phyloP scores from a whole-genome alignment of 192 early-diverging fungal species.

The Coemansia aciculifera region DNA sequence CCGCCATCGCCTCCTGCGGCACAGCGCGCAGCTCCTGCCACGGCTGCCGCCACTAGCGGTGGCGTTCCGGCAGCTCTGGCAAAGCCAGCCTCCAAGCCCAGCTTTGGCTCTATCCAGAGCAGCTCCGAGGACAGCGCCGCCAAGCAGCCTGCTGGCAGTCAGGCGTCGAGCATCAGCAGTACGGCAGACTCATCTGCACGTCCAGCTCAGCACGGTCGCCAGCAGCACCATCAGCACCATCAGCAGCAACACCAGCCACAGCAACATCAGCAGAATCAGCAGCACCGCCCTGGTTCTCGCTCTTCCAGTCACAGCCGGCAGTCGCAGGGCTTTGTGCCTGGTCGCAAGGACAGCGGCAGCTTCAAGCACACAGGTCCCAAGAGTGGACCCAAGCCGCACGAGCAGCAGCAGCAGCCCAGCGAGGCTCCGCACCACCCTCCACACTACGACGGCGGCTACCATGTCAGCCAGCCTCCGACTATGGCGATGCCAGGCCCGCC shows the following conservation, averaged over 20 bases:
- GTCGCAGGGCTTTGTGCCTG: constrained; percentile 31
- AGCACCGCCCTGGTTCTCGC: constrained; percentile 50
- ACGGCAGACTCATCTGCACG: constrained; percentile 11
- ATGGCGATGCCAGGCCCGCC: constrained; percentile 30
- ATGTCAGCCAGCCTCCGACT: constrained; percentile 12
- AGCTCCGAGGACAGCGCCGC: constrained; percentile 15
- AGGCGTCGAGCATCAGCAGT: not conserved
- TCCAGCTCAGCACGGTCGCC: constrained; percentile 26
- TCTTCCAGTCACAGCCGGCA: constrained; percentile 45
- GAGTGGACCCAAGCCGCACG: constrained; percentile 31
- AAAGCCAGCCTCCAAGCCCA: constrained; percentile 46
- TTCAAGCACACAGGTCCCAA: constrained; percentile 41
- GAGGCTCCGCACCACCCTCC: constrained; percentile 13
- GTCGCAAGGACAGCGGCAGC: constrained; percentile 31
- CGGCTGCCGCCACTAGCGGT: constrained; percentile 42
- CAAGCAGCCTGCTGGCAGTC: constrained; percentile 12
- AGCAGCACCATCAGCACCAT: constrained; percentile 25
- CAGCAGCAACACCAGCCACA: constrained; percentile 7
- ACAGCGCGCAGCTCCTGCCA: constrained; percentile 16
- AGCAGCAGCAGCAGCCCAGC: constrained; percentile 11
- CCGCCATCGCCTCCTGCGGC: constrained; percentile 36
- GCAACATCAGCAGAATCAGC: constrained; percentile 29
- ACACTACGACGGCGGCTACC: constrained; percentile 17
- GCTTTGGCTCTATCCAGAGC: constrained; percentile 51
- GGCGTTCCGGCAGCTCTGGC: constrained; percentile 40